These are phyloP conservation scores for Gautieria morchelliformis DNA, from an alignment of 768 basidiomycete genomes.

Conservation along the genomic window DNA sequence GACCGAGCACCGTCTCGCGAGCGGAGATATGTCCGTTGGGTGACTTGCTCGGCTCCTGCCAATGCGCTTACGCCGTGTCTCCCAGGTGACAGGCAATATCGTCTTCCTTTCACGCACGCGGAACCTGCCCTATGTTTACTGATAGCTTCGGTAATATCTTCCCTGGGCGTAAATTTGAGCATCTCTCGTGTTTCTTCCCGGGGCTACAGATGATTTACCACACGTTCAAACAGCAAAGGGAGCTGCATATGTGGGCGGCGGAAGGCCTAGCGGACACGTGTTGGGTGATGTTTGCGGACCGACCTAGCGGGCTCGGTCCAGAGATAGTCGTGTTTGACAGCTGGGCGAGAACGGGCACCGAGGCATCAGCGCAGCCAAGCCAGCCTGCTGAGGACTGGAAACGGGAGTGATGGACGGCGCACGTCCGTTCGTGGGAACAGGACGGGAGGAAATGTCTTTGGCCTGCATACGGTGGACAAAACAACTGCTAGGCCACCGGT, in stretches of 20 bases:
- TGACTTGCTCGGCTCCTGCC: not conserved
- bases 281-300: constrained; percentile 62
- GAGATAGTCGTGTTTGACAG: constrained; percentile 41
- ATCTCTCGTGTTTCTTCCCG: constrained; percentile 71
- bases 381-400: constrained; percentile 17
- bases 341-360: not conserved
- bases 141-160: constrained; percentile 27
- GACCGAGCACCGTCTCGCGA: constrained; percentile 12
- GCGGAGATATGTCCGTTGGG: constrained; percentile 14
- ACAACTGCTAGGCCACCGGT: constrained; percentile 13
- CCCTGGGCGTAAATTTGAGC: constrained; percentile 51
- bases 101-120: constrained; percentile 58
- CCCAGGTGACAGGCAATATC: constrained; percentile 31
- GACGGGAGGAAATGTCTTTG: constrained; percentile 10
- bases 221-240: constrained; percentile 39
- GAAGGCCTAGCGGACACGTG: constrained; percentile 67
- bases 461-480: too few species aligned
- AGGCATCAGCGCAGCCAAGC: not conserved
- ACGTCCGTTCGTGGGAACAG: constrained; percentile 36
- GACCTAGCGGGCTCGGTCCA: constrained; percentile 57
- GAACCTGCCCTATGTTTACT: constrained; percentile 60
- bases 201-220: too few species aligned
- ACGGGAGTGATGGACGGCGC: constrained; percentile 26
- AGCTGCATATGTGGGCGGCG: constrained; percentile 61
- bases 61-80: not conserved